Conservation (phyloP, 139 green algal genomes). For the Limnomonas spitsbergensis region DNA sequence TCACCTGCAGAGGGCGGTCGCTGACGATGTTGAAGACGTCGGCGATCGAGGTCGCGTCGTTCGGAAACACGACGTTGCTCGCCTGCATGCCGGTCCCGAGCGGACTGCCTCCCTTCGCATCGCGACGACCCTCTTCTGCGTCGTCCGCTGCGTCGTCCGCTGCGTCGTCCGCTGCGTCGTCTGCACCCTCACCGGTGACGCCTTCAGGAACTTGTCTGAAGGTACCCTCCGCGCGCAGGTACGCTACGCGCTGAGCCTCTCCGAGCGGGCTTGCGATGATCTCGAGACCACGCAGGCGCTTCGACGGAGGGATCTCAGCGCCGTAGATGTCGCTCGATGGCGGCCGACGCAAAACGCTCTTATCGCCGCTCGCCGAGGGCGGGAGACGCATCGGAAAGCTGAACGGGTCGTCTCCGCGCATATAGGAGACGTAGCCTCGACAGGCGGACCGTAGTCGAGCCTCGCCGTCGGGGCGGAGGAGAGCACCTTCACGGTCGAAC, state of each 20-base stretch:
- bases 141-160: neutral
- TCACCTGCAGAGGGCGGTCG: neutral
- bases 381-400: constrained; percentile 6
- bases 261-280: neutral
- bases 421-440: constrained; percentile 22
- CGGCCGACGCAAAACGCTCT: neutral
- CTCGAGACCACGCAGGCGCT: no score
- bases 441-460: neutral
- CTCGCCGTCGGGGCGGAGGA: neutral
- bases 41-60: neutral
- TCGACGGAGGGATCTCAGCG: neutral
- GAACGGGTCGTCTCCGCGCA: neutral
- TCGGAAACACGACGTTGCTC: constrained; percentile 2
- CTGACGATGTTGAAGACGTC: neutral
- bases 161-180: neutral
- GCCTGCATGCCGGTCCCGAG: neutral
- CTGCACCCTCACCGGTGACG: neutral
- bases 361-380: neutral
- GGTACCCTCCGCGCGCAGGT: no score
- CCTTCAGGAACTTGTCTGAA: no score
- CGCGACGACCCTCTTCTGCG: neutral
- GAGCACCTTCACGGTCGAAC: neutral
- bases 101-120: neutral
- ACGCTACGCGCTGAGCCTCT: neutral
- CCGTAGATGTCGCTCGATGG: neutral